Base-by-base conservation (phyloP, 2,329 filamentous ascomycete genomes). In the Trichoderma hamatum region DNA sequence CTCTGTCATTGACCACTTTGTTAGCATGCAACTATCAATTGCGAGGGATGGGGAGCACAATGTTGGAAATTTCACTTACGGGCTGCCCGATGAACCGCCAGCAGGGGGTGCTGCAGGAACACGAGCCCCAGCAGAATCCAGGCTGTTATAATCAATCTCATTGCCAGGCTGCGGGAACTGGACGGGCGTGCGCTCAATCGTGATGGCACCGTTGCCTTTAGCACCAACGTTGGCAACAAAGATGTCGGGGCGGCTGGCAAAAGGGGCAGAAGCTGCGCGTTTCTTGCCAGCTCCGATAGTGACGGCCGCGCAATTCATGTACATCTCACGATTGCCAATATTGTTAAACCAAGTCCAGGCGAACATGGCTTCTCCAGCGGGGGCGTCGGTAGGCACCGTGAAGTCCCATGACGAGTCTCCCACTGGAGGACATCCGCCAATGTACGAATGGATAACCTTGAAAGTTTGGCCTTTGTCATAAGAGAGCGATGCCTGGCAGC, bases 291-390 rank as follows among this genome's bases (percentile, higher is more conserved):
- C 79, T 67, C 77, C 79, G 76, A 94, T 89, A 71, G 86, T 88
- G 73, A 94, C 86, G 63, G 86, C 84, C 9, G 92, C 92, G 76
- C 92, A 96, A 81, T 93, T 93, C 90, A 93, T 93, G 85, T 96
- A 96, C 87, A 92, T 92, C 78, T 95, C 92, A 59, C 92, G 86
- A 80, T 94, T 94, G 30, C 92, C 92, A 51, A 91, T 80, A 72
- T 88, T 82, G 83, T 93, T 93, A 81, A 92, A 90, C 90, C 90
- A 92, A 30, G 88, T 89, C 92, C 92, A 95, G 46, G 89, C 88
- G 62, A 94, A 86, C 55, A 94, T 78, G 69, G 88, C 90, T 39
- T 89, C 86, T 79, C 79, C 82, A 70, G 79, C 75, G n/a, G 88
- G 87, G 1, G 88, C 87, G 72, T 90, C 88, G 2, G 80, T 78